Conservation (phyloP, 2,329 filamentous ascomycete genomes). For the Hymenoscyphus fraxineus region DNA sequence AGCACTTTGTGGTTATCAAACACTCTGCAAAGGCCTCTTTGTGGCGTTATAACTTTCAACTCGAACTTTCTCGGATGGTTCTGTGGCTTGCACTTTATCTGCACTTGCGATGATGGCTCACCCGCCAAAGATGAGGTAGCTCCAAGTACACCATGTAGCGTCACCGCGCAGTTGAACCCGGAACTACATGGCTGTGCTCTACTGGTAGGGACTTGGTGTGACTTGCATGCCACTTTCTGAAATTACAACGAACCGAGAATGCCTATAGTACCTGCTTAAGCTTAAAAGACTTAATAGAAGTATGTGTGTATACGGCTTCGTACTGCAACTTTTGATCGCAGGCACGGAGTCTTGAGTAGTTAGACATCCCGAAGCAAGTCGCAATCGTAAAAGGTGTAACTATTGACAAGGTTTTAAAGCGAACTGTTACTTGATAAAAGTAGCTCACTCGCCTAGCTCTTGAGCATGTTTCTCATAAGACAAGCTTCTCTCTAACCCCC, state of each 20-base stretch:
- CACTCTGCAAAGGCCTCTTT: background rate
- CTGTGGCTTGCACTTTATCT: background rate
- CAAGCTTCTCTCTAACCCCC: background rate
- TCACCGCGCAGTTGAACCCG: background rate
- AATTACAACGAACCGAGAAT: too few relatives aligned
- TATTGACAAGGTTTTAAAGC: too few relatives aligned
- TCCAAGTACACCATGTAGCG: background rate
- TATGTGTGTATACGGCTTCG: too few relatives aligned
- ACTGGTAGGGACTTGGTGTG: background rate
- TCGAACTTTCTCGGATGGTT: background rate
- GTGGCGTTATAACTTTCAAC: background rate
- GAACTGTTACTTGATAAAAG: too few relatives aligned
- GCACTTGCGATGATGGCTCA: background rate
- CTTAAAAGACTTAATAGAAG: too few relatives aligned
- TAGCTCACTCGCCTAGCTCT: too few relatives aligned
- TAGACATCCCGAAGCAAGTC: too few relatives aligned
- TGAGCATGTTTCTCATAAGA: background rate
- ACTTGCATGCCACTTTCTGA: background rate
- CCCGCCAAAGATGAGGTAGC: background rate
- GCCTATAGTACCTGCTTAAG: too few relatives aligned
- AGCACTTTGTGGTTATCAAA: background rate
- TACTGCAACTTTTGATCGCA: too few relatives aligned
- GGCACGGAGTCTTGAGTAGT: too few relatives aligned
- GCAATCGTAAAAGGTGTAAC: too few relatives aligned
- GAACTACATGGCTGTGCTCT: too few relatives aligned